phyloP scores from a whole-genome alignment of 345 rosid species.

The Populus pruinosa region DNA sequence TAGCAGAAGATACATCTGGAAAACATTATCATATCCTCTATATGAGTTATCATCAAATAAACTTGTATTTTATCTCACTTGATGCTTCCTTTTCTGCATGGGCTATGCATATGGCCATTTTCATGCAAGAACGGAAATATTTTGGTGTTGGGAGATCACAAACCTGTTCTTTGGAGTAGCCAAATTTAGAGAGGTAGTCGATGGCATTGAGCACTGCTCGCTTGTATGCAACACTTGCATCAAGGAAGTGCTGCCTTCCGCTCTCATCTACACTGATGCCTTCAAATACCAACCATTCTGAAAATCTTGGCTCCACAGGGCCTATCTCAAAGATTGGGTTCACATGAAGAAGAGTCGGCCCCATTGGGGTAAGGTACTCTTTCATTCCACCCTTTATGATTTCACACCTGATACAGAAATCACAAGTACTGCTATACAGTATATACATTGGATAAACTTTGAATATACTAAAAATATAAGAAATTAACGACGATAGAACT shows the following conservation, averaged over 20 bases:
- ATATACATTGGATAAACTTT: background rate
- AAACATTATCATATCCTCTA: conserved; percentile 4
- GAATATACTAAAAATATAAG: background rate
- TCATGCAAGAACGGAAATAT: background rate
- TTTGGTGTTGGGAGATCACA: background rate
- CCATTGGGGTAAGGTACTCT: conserved; percentile 96
- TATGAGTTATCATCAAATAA: background rate
- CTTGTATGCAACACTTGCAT: conserved; percentile 83
- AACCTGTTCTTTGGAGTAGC: conserved; percentile 95
- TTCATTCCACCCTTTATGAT: conserved; percentile 82
- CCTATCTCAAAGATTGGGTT: conserved; percentile 93
- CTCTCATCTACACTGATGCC: conserved; percentile 88
- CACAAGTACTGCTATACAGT: background rate
- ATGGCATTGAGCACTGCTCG: conserved; percentile 88
- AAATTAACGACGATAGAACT: too few relatives aligned
- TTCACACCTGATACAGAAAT: conserved; percentile 50
- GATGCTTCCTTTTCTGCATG: background rate
- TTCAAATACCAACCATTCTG: conserved; percentile 93
- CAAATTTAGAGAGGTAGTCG: conserved; percentile 81
- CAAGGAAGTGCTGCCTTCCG: conserved; percentile 81
- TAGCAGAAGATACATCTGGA: conserved; percentile 71
- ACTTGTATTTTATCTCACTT: background rate
- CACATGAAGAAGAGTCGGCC: conserved; percentile 83
- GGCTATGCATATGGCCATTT: background rate
- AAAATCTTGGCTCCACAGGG: conserved; percentile 87